Evolutionary conservation across 345 rosid genomes (phyloP), one percentile per base, ranked within the genome.

Genomic region (Bruguiera sexangula): DNA sequence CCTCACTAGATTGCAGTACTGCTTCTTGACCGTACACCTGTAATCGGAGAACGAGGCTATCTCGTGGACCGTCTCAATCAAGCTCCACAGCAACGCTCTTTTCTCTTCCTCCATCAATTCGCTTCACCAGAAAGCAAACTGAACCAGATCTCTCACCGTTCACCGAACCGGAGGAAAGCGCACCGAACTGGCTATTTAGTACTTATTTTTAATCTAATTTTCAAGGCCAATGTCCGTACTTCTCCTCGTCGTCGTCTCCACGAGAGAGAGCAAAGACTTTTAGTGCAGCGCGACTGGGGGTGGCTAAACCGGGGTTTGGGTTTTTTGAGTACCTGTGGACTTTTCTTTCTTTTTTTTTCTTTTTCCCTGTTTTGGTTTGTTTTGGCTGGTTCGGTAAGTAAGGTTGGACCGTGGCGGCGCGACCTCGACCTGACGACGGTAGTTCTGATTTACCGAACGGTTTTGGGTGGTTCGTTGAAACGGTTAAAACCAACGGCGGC

Each of bases 1-100:
- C 75, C 97, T 82, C 5, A 90, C 89, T 16, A 92, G 82, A 75
- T 92, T 88, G 73, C 88, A 80, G 73, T 83, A 92, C 71, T 84
- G 88, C 81, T 88, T 92, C 90, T 84, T 92, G 65, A 89, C 83
- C 75, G 90, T 46, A 19, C 75, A 37, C 43, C 89, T 76, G 73
- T 82, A 92, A 7, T 88, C 93, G 3, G 87, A 78, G 63, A 86
- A 73, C 53, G 89, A 61, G 16, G 92, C 67, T 73, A 92, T 88
- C 70, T 86, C 86, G 81, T 83, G 80, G 61, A 89, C 96, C 29
- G 73, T 60, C 46, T 87, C 92, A 43, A 86, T 86, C 82, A 92
- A 81, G 65, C 88, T 69, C 84, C 79, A 85, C 55, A 79, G 82
- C 50, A 78, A 34, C 24, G 63, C 69, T 50, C 77, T 79, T 43